A percentile compares a stretch with the other conserved stretches of the same genome.
Evolutionary conservation across 2,329 filamentous ascomycete species (phyloP).

Genomic region (Plenodomus tracheiphilus): DNA sequence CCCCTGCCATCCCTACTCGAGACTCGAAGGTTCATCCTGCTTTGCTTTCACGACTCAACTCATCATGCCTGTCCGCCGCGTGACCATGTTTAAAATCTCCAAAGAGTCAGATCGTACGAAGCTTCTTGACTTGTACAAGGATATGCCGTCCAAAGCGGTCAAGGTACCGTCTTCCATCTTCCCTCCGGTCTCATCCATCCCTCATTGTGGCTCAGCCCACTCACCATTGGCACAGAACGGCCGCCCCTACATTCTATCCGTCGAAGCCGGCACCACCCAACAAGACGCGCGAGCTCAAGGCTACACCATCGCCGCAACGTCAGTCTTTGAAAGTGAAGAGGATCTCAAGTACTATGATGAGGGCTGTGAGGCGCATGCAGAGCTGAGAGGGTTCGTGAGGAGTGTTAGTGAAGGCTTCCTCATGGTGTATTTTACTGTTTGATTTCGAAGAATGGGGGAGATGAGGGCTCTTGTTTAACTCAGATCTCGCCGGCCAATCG

Average conservation of each 20-base stretch:
- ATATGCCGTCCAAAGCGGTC: conserved; percentile 2
- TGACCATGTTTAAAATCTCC: conserved; percentile 10
- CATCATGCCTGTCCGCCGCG: conserved; percentile 1
- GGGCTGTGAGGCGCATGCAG: conserved; percentile 56
- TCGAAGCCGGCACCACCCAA: conserved; percentile 56
- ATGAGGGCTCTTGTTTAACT: no score
- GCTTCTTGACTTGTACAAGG: conserved; percentile 4
- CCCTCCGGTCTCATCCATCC: not conserved
- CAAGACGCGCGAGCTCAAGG: conserved; percentile 63
- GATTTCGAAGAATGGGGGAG: no score
- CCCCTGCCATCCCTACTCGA: no score
- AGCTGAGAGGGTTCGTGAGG: conserved; percentile 42
- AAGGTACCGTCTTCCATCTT: not conserved
- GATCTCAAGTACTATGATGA: conserved; percentile 70
- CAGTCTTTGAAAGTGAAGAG: conserved; percentile 63
- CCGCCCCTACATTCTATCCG: conserved; percentile 66
- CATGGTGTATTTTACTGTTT: conserved; percentile 1
- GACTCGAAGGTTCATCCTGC: no score
- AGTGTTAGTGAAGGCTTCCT: not conserved
- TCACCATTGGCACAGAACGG: conserved; percentile 48
- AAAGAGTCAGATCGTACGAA: conserved; percentile 2
- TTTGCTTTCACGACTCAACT: not conserved
- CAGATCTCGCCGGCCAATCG: no score
- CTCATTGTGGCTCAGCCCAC: not conserved
- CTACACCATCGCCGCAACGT: conserved; percentile 64